Evolutionary conservation across 805 yeast genomes (phyloP).

Genomic region (Grigorovia humatica): DNA sequence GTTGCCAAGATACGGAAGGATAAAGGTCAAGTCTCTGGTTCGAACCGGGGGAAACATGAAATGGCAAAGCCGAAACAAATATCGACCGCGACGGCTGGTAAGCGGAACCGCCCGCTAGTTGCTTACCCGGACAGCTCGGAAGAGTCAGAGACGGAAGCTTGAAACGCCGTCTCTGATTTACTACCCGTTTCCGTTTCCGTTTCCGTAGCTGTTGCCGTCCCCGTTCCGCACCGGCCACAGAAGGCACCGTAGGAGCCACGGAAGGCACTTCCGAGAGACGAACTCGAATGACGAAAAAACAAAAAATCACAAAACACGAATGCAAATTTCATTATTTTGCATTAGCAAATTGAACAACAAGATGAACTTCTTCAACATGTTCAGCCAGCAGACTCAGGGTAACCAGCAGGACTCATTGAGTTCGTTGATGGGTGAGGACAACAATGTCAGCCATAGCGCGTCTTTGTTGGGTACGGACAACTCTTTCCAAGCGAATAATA

Average conservation of each 20-base stretch:
- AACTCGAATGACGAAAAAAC: not conserved
- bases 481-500: not conserved
- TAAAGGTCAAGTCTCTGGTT: not conserved
- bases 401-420: not conserved
- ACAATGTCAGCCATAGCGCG: not conserved
- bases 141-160: not conserved
- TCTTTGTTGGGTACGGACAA: not conserved
- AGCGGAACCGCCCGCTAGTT: not conserved
- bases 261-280: not conserved
- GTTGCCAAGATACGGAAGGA: too few relatives aligned
- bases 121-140: not conserved
- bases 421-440: not conserved
- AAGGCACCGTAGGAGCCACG: not conserved
- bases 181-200: too few relatives aligned
- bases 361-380: conserved; percentile 10
- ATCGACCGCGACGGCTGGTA: too few relatives aligned
- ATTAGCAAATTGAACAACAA: not conserved
- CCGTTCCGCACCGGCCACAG: not conserved
- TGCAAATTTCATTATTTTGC: not conserved
- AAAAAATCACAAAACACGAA: not conserved
- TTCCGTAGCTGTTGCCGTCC: too few relatives aligned
- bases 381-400: not conserved
- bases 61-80: too few relatives aligned
- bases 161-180: too few relatives aligned
- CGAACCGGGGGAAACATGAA: too few relatives aligned